These are phyloP conservation scores for Plantago coronopus DNA, from an alignment of 305 asterid genomes.

Conservation along the genomic window DNA sequence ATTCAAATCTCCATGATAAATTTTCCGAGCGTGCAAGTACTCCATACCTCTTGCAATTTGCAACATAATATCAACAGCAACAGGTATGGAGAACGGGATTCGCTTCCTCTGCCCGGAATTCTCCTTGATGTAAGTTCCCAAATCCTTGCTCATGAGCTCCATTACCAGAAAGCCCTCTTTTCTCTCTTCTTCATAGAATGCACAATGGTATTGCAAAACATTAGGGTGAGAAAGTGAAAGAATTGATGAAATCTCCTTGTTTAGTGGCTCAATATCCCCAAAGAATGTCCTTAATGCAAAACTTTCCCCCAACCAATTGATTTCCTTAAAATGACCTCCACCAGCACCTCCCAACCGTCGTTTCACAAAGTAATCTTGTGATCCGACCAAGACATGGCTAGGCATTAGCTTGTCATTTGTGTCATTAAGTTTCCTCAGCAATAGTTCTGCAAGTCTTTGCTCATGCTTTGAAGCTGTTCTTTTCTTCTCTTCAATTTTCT, in stretches of 20 bases:
- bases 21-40: conserved; percentile 60
- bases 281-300: conserved; percentile 61
- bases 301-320: conserved; percentile 78
- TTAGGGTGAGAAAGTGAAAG: conserved; percentile 74
- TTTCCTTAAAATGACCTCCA: conserved; percentile 64
- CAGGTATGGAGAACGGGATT: conserved; percentile 51
- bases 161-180: conserved; percentile 75
- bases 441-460: conserved; percentile 39
- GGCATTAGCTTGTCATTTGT: conserved; percentile 35
- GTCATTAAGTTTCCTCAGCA: conserved; percentile 43
- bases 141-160: conserved; percentile 80
- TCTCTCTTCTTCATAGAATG: conserved; percentile 66
- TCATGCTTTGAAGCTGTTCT: conserved; percentile 33
- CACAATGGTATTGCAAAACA: conserved; percentile 54
- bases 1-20: conserved; percentile 67
- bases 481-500: conserved; percentile 41
- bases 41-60: conserved; percentile 91
- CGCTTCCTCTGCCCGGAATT: conserved; percentile 49
- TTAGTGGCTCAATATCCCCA: conserved; percentile 53
- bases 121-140: conserved; percentile 50
- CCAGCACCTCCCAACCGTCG: conserved; percentile 63
- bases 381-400: conserved; percentile 41
- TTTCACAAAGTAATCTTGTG: conserved; percentile 53
- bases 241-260: conserved; percentile 40
- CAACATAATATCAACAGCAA: conserved; percentile 73